Percentiles rank a stretch among this genome's conserved stretches.
Evolutionary conservation across 306 rosid species (phyloP).

Genomic region (Rosa chinensis): DNA sequence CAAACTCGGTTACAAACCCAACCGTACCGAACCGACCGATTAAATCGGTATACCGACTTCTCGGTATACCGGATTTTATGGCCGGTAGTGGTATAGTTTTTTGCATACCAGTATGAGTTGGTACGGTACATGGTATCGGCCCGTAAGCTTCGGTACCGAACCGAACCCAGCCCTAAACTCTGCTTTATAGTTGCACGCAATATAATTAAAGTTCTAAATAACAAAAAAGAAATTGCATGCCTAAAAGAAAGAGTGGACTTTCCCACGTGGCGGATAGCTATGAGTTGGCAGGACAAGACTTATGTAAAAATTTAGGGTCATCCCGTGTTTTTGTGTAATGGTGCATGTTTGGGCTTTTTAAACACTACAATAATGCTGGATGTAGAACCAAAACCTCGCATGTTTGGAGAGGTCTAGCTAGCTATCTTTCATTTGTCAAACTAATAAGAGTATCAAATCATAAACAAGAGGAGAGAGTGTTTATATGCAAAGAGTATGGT

Average conservation of each 20-base stretch:
- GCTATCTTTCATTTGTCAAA: not conserved
- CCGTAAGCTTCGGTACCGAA: too few relatives aligned
- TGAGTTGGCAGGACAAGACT: not conserved
- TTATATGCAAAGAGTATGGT: not conserved
- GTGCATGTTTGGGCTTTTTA: not conserved
- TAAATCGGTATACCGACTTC: too few relatives aligned
- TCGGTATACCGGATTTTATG: too few relatives aligned
- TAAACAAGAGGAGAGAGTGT: not conserved
- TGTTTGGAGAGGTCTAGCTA: constrained; percentile 1
- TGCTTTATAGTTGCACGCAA: not conserved
- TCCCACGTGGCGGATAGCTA: not conserved
- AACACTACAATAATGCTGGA: not conserved
- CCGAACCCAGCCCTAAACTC: too few relatives aligned
- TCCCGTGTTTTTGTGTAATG: not conserved
- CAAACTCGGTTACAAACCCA: too few relatives aligned
- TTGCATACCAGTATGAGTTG: too few relatives aligned
- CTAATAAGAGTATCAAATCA: not conserved
- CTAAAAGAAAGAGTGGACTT: not conserved
- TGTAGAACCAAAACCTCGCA: not conserved
- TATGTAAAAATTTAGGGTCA: not conserved
- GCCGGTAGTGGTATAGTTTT: too few relatives aligned
- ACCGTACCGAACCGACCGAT: too few relatives aligned
- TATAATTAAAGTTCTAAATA: not conserved
- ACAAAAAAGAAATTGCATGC: too few relatives aligned
- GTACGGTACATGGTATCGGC: too few relatives aligned